Conservation (phyloP, 2,329 filamentous ascomycete species). For the Aspergillus tamarii region DNA sequence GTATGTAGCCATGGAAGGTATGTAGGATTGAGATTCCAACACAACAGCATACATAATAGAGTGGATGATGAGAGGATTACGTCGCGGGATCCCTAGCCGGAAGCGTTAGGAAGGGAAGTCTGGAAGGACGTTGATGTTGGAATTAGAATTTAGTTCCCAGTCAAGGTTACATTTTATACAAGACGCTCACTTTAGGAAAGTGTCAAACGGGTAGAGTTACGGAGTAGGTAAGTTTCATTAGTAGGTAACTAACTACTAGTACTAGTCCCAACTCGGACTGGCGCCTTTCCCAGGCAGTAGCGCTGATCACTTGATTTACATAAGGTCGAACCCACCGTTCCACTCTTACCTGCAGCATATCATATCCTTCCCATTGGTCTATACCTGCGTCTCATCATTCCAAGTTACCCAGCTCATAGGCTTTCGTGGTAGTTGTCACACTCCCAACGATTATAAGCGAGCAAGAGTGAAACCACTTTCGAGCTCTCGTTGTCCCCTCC, state of each 20-base stretch:
- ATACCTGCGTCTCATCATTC: not conserved
- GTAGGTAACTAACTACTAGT: not conserved
- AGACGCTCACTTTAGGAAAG: no score
- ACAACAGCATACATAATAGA: not conserved
- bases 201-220: not conserved
- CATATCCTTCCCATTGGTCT: not conserved
- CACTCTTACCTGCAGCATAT: not conserved
- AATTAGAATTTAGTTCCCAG: not conserved
- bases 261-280: not conserved
- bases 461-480: not conserved
- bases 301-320: not conserved
- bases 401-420: not conserved
- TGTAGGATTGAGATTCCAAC: no score
- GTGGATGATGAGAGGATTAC: slow-evolving; percentile 11
- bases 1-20: no score
- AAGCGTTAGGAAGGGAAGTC: not conserved
- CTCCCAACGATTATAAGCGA: not conserved
- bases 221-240: no score
- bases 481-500: not conserved
- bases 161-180: not conserved
- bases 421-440: not conserved
- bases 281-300: not conserved
- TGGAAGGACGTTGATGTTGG: not conserved
- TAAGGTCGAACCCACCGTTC: not conserved
- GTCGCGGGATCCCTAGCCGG: not conserved